Percentiles rank a stretch among this genome's conserved stretches.
These are phyloP conservation scores for Globisporangium solare DNA, from an alignment of 352 stramenopile genomes.

Conservation along the genomic window DNA sequence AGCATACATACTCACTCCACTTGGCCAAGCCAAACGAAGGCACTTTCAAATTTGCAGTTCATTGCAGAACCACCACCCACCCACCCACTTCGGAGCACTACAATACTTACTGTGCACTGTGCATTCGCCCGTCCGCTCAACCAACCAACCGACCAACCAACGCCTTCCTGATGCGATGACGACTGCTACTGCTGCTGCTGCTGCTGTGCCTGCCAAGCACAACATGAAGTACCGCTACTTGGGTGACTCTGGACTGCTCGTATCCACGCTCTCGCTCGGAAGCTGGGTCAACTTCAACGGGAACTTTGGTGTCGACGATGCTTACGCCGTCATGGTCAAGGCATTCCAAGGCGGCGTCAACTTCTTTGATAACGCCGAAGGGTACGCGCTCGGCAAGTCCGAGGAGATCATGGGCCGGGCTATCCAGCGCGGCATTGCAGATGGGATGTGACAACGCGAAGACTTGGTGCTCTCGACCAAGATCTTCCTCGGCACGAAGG, in stretches of 20 bases:
- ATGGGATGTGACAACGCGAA: not conserved
- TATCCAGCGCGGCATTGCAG: not conserved
- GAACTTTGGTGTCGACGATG: not conserved
- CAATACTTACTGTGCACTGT: too few relatives aligned
- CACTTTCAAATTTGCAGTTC: too few relatives aligned
- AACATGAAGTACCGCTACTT: not conserved
- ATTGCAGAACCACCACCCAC: too few relatives aligned
- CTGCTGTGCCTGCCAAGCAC: too few relatives aligned
- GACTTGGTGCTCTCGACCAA: conserved; percentile 2
- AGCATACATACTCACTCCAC: too few relatives aligned
- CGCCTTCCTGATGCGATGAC: too few relatives aligned
- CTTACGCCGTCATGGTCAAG: not conserved
- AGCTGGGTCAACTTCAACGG: not conserved
- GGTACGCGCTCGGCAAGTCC: not conserved
- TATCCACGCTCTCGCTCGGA: not conserved
- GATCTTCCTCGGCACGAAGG: conserved; percentile 3
- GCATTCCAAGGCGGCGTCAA: conserved; percentile 1
- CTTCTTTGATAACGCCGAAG: conserved; percentile 3
- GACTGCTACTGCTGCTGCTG: too few relatives aligned
- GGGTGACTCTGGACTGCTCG: not conserved
- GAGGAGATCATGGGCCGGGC: not conserved
- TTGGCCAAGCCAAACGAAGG: too few relatives aligned
- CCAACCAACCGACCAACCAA: too few relatives aligned
- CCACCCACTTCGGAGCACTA: too few relatives aligned
- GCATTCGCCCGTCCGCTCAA: too few relatives aligned